Evolutionary conservation across 495 filamentous ascomycete genomes (phyloP), one percentile per base, ranked within the genome.

Genomic region (Penicillium coprophilum): DNA sequence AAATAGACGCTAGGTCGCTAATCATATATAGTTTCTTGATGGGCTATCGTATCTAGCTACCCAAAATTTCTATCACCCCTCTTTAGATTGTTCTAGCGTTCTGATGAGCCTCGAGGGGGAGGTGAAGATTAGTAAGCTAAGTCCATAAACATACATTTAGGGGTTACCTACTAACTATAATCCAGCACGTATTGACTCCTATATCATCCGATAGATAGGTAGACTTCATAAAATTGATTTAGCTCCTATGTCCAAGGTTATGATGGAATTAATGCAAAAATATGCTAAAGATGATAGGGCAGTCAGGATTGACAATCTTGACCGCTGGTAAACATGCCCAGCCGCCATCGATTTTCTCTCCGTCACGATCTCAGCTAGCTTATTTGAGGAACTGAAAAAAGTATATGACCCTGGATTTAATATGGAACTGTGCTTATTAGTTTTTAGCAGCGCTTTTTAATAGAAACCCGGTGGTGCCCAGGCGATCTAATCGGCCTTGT

Each of bases 211-310:
- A 23, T 28, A 30, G 38, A 39, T 43, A 23, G 47, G 36, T 43
- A 19, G 39, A 23, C 10, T 54, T 13, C 24, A 41, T 49, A 34
- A 28, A n/a, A 58, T 13, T 30, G 53, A 61, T 51, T 24, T 59
- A 21, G 49, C 51, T 9, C 47, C 63, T 53, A n/a, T 58, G 2
- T 49, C 50, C 15, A 38, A 13, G 12, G 40, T 66, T 3, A 64
- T 59, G 41, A 71, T 71, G 64, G 61, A 70, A 58, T 58, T 75
- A 28, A 75, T 77, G 65, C 63, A 75, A 56, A 73, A 72, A 58
- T 73, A 72, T 41, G 36, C 46, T 31, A 73, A 75, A 50, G 64
- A 71, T 6, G 71, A 71, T 39, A 60, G 67, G 20, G 63, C 59
- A 12, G 56, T 73, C 43, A 64, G 72, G 4, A 57, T 75, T 30